phyloP scores from a whole-genome alignment of 371 early-diverging fungal genomes.

The Mucor sp. region DNA sequence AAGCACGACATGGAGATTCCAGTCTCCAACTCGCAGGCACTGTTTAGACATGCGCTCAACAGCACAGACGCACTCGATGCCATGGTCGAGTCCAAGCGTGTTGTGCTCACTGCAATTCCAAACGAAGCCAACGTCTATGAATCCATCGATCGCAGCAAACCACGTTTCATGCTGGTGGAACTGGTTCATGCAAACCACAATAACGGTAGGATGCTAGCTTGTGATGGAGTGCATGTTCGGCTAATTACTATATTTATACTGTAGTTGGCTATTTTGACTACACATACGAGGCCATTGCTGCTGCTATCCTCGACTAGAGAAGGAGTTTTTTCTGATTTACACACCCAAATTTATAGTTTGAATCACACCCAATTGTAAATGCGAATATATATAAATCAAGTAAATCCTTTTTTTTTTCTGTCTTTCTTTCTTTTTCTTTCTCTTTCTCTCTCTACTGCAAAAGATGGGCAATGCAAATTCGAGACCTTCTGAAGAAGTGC shows the following conservation, averaged over 20 bases:
- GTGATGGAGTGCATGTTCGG: background rate
- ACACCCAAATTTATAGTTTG: conserved; percentile 1
- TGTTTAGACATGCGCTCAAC: conserved; percentile 37
- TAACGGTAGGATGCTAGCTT: conserved; percentile 32
- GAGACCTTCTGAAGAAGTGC: conserved; percentile 11
- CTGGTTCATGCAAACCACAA: conserved; percentile 43
- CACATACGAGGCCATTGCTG: conserved; percentile 32
- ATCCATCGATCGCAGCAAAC: background rate
- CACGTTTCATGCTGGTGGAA: conserved; percentile 22
- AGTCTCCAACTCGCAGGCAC: conserved; percentile 32
- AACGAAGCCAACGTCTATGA: conserved; percentile 38
- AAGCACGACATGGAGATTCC: conserved; percentile 44
- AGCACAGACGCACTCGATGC: conserved; percentile 7
- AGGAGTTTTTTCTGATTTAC: background rate
- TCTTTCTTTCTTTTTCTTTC: background rate
- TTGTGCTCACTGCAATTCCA: conserved; percentile 11
- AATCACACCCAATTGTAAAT: conserved; percentile 10
- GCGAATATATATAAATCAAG: background rate
- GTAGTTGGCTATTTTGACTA: conserved; percentile 49
- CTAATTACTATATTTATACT: background rate
- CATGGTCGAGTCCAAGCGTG: background rate
- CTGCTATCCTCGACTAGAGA: conserved; percentile 1
- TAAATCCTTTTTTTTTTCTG: background rate
- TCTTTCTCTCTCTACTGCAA: background rate
- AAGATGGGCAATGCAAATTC: conserved; percentile 16